Evolutionary conservation across 2,329 filamentous ascomycete genomes (phyloP).

Genomic region (Apiospora kogelbergensis): DNA sequence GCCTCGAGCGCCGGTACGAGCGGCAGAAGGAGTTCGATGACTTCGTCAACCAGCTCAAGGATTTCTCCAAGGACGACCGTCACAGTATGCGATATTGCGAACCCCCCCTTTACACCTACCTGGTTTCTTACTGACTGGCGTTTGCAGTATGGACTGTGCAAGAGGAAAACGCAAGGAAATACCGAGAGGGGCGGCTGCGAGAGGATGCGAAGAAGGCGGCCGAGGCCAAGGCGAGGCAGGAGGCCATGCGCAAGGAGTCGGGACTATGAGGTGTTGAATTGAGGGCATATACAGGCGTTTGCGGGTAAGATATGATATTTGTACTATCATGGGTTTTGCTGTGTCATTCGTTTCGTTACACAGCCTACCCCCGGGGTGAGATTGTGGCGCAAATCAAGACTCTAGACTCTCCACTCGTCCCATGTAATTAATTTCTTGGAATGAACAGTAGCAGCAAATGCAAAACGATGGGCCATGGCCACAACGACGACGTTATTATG

Average conservation of each 20-base stretch:
- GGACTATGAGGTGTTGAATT: constrained; percentile 18
- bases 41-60: constrained; percentile 81
- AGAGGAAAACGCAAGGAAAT: constrained; percentile 37
- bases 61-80: constrained; percentile 88
- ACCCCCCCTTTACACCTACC: no score
- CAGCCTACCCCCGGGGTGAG: not conserved
- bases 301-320: not conserved
- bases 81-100: constrained; percentile 62
- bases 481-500: not conserved
- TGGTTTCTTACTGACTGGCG: not conserved
- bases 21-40: constrained; percentile 85
- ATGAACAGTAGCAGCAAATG: not conserved
- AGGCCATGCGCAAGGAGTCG: constrained; percentile 40
- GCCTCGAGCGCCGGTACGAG: constrained; percentile 74
- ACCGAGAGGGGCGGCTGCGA: constrained; percentile 33
- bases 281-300: not conserved
- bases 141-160: constrained; percentile 45
- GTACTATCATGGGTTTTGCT: not conserved
- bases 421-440: not conserved
- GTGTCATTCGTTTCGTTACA: not conserved
- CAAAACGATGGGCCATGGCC: not conserved
- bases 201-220: constrained; percentile 35
- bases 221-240: constrained; percentile 39
- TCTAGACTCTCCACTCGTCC: not conserved
- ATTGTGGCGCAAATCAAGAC: not conserved